These are phyloP conservation scores for Hevea brasiliensis DNA, from an alignment of 345 rosid species.

Conservation along the genomic window DNA sequence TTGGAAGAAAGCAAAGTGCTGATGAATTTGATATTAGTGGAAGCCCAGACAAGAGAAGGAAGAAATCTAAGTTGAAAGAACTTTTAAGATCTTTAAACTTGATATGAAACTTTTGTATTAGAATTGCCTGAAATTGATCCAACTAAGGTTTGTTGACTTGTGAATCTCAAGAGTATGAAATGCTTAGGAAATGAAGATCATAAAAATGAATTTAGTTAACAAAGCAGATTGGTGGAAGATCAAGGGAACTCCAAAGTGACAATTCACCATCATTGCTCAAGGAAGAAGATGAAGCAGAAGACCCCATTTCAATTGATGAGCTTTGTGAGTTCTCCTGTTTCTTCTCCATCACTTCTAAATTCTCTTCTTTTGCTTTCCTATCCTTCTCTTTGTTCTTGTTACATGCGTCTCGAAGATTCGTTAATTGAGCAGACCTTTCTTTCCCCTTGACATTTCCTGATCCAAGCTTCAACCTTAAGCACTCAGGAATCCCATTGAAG, in stretches of 20 bases:
- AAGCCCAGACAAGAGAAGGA: no score
- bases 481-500: conserved; percentile 58
- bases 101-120: no score
- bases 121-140: conserved; percentile 13
- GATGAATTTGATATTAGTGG: no score
- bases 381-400: conserved; percentile 32
- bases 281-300: conserved; percentile 23
- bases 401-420: conserved; percentile 40
- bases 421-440: conserved; percentile 35
- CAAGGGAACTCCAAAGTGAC: conserved; percentile 62
- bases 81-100: no score
- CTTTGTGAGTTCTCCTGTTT: conserved; percentile 23
- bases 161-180: no score
- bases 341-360: conserved; percentile 14
- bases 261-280: conserved; percentile 42
- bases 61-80: no score
- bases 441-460: conserved; percentile 24
- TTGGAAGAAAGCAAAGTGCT: no score
- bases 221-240: conserved; percentile 61
- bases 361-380: conserved; percentile 22
- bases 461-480: conserved; percentile 44
- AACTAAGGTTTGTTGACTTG: background rate
- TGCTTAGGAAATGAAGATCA: background rate
- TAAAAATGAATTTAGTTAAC: conserved; percentile 37
- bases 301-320: conserved; percentile 10